Base-by-base conservation (phyloP, 2,329 filamentous ascomycete species). In the Penicillium nordicum region DNA sequence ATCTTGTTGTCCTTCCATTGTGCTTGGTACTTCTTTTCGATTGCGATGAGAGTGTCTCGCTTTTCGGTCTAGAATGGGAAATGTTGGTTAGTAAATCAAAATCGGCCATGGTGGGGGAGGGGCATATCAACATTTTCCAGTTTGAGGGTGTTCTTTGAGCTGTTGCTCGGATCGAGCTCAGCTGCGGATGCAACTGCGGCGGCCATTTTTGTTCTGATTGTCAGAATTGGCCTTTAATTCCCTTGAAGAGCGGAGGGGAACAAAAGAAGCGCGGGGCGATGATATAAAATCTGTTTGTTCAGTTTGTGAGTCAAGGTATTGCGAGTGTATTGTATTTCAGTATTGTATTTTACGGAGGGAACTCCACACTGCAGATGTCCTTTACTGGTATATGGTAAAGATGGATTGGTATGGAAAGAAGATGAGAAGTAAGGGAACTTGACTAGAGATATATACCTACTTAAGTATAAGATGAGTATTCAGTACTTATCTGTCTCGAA, bases 21-120 rank as follows among this genome's bases (percentile, higher is more conserved):
- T 71, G 87, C 79, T 78, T 97, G 93, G 77, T 96, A 97, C 72
- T 92, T 92, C 79, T 94, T 95, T 79, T 97, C 93, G 68, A 69
- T 70, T 43, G 69, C 66, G 47, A 73, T 64, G 18, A 73, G 59
- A 53, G 67, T 63, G 50, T 69, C 65, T 66, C 67, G 66, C 59
- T 70, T 70, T 53, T 70, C 64, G 41, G 65, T 70, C 66, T 70
- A 38, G 46, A n/a, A 8, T 54, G 53, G 18, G 27, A 55, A 43
- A 48, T 63, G 10, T 63, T 32, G 45, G 10, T 64, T 32, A 47
- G 52, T 46, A 53, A 45, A 34, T 21, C 53, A 58, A 54, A 59
- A 62, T 52, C 58, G 59, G 57, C 43, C 59, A 59, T 63, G 65
- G 57, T 56, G 64, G 62, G 57, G 62, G 60, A 64, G 61, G 68